Evolutionary conservation across 129 eudicot genomes (phyloP).

Genomic region (Solidago caesia): DNA sequence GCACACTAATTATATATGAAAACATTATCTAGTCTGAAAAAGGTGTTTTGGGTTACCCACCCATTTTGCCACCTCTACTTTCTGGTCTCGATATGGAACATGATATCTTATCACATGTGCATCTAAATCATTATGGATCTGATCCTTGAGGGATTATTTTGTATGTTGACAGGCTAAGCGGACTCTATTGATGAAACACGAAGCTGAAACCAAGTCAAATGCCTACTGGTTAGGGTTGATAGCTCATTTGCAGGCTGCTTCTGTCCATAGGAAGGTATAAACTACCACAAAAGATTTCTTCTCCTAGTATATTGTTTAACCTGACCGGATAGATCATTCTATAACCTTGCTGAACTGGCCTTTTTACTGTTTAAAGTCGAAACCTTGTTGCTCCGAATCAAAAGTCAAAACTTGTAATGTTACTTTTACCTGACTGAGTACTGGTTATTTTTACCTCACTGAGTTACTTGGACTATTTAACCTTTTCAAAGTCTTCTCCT

Average conservation of each 20-base stretch:
- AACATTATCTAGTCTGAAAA: no score
- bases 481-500: no score
- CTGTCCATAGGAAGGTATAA: slow-evolving; percentile 90
- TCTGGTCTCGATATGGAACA: background rate
- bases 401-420: no score
- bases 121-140: slow-evolving; percentile 13
- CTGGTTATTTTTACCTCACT: no score
- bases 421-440: no score
- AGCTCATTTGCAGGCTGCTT: slow-evolving; percentile 92
- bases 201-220: slow-evolving; percentile 94
- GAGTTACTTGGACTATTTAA: no score
- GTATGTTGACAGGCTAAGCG: slow-evolving; percentile 65
- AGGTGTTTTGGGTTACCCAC: no score
- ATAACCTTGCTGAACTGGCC: background rate
- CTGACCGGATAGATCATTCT: slow-evolving; percentile 1
- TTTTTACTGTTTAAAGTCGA: slow-evolving; percentile 7
- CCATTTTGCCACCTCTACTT: no score
- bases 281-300: no score
- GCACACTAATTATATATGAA: no score
- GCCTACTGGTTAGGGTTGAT: slow-evolving; percentile 96
- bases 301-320: background rate
- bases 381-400: no score
- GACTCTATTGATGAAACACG: slow-evolving; percentile 92
- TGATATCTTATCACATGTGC: background rate
- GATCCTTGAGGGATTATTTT: slow-evolving; percentile 10